These are phyloP conservation scores for Diplodia seriata DNA, from an alignment of 2,329 filamentous ascomycete species.

Conservation along the genomic window DNA sequence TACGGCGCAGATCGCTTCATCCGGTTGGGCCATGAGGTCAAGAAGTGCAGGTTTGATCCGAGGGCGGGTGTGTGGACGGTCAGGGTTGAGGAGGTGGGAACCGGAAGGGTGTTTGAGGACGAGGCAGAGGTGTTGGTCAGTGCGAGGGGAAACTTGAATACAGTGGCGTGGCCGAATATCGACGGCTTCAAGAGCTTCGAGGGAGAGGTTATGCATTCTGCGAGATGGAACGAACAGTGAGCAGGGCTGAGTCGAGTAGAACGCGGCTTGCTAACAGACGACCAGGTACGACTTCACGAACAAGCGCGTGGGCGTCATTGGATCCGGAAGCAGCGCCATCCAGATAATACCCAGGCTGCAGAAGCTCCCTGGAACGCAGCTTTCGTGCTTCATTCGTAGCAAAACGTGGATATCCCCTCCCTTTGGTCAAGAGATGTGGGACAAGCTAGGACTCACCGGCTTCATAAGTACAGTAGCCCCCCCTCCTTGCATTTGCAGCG, in stretches of 20 bases:
- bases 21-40: conserved; percentile 46
- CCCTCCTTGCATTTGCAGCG: neutral
- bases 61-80: conserved; percentile 47
- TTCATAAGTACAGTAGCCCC: conserved; percentile 33
- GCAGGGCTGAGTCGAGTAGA: neutral
- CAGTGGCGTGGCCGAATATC: conserved; percentile 45
- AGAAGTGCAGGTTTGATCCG: conserved; percentile 45
- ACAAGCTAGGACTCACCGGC: conserved; percentile 46
- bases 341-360: conserved; percentile 52
- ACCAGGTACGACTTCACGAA: conserved; percentile 42
- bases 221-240: conserved; percentile 46
- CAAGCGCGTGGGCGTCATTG: conserved; percentile 47
- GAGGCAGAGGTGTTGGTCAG: conserved; percentile 42
- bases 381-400: conserved; percentile 45
- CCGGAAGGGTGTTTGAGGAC: conserved; percentile 41
- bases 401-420: conserved; percentile 48
- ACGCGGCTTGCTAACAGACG: neutral
- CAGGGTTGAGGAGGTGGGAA: conserved; percentile 43
- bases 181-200: conserved; percentile 43
- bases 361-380: conserved; percentile 42
- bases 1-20: conserved; percentile 49
- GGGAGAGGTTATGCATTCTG: conserved; percentile 47
- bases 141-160: conserved; percentile 45
- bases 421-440: conserved; percentile 42
- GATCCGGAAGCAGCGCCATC: conserved; percentile 49